phyloP scores from a whole-genome alignment of 2,329 filamentous ascomycete genomes.

The Talaromyces sp. region DNA sequence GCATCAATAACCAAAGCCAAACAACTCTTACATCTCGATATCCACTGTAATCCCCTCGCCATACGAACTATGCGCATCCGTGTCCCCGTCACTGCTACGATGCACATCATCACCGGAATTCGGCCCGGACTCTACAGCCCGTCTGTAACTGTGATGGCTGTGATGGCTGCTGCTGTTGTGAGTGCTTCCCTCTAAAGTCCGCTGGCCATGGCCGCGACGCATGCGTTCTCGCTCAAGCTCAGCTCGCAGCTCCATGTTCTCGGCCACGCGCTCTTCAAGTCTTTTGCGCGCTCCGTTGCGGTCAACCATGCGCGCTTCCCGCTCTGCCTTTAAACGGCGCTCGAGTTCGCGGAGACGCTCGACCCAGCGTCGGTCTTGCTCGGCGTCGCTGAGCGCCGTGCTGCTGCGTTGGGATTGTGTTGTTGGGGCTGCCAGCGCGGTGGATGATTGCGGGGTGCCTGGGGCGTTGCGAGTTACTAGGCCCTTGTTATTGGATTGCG shows the following conservation, averaged over 20 bases:
- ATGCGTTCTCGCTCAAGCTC: conserved; percentile 56
- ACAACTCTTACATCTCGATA: conserved; percentile 26
- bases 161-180: not conserved
- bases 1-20: not conserved
- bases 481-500: conserved; percentile 23
- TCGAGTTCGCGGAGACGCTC: conserved; percentile 82
- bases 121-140: not conserved
- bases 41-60: conserved; percentile 32
- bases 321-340: conserved; percentile 78
- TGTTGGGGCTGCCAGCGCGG: conserved; percentile 16
- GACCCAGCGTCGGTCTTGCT: conserved; percentile 70
- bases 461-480: conserved; percentile 23
- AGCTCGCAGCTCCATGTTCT: conserved; percentile 64
- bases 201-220: conserved; percentile 18
- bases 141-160: not conserved
- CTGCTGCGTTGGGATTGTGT: conserved; percentile 18
- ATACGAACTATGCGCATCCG: conserved; percentile 28
- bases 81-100: conserved; percentile 16
- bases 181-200: not conserved
- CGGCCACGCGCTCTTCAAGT: conserved; percentile 66
- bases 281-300: conserved; percentile 75
- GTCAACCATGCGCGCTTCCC: conserved; percentile 80
- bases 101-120: conserved; percentile 10
- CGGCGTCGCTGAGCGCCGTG: conserved; percentile 20
- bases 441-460: conserved; percentile 26